phyloP scores from a whole-genome alignment of 345 rosid species.

The Lepidium didymum region DNA sequence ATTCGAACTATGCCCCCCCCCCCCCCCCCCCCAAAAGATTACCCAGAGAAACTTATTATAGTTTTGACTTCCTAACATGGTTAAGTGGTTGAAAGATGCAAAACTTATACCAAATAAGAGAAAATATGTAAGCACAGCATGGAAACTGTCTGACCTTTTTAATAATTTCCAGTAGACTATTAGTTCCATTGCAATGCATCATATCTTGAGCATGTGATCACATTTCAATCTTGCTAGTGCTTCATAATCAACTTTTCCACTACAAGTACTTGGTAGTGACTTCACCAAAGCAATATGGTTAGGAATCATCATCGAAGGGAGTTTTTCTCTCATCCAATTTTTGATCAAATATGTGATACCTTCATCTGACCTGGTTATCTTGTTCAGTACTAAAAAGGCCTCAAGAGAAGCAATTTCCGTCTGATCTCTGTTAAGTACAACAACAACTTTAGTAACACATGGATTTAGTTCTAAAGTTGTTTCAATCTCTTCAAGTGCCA shows the following conservation, averaged over 20 bases:
- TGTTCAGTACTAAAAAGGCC: constrained; percentile 51
- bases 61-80: constrained; percentile 6
- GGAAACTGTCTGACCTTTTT: constrained; percentile 52
- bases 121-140: neutral
- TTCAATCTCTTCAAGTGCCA: constrained; percentile 81
- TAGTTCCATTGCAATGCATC: constrained; percentile 11
- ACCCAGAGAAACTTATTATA: neutral
- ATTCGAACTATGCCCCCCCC: neutral
- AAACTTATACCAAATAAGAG: neutral
- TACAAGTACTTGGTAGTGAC: constrained; percentile 58
- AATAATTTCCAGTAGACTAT: constrained; percentile 42
- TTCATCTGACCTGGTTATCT: constrained; percentile 36
- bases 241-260: constrained; percentile 84
- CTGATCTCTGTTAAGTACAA: constrained; percentile 35
- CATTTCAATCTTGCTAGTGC: constrained; percentile 35
- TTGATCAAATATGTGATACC: constrained; percentile 36
- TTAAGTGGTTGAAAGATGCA: neutral
- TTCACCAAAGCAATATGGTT: constrained; percentile 41
- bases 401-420: constrained; percentile 38
- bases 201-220: constrained; percentile 27
- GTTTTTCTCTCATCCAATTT: constrained; percentile 54
- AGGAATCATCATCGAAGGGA: constrained; percentile 79
- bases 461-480: constrained; percentile 45
- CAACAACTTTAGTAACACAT: constrained; percentile 62
- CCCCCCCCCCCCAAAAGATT: too few species aligned